Evolutionary conservation across 2,329 filamentous ascomycete genomes (phyloP).

Genomic region (Cercospora zeae-maydis): DNA sequence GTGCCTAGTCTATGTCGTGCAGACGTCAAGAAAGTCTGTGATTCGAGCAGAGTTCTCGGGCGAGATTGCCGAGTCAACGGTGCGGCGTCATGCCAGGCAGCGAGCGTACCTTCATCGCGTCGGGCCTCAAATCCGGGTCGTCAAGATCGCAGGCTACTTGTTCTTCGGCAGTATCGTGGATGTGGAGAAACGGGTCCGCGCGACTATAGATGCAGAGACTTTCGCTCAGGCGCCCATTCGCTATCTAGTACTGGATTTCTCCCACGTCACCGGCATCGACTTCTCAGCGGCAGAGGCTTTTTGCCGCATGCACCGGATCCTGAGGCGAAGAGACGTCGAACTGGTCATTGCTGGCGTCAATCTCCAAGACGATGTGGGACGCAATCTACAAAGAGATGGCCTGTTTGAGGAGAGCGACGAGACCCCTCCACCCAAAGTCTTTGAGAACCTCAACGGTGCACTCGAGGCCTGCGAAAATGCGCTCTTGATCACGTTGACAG

Average conservation of each 20-base stretch:
- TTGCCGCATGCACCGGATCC: conserved; percentile 80
- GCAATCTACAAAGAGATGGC: conserved; percentile 77
- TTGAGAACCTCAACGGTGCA: conserved; percentile 87
- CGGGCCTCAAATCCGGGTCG: conserved; percentile 81
- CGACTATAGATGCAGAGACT: conserved; percentile 74
- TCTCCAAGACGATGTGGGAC: conserved; percentile 69
- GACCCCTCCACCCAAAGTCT: conserved; percentile 56
- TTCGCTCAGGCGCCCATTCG: conserved; percentile 77
- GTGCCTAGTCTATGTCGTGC: conserved; percentile 84
- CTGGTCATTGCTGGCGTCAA: conserved; percentile 81
- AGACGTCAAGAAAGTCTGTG: conserved; percentile 84
- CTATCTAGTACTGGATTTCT: conserved; percentile 84
- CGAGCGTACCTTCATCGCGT: conserved; percentile 81
- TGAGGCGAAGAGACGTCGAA: conserved; percentile 71
- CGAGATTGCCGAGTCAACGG: conserved; percentile 84
- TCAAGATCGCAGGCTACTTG: conserved; percentile 90
- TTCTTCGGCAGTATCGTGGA: conserved; percentile 98
- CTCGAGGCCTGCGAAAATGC: conserved; percentile 95
- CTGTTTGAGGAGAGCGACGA: conserved; percentile 69
- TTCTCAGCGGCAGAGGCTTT: conserved; percentile 97
- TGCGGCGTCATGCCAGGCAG: conserved; percentile 84
- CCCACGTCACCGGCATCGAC: conserved; percentile 85
- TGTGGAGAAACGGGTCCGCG: conserved; percentile 83
- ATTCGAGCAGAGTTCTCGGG: conserved; percentile 89
- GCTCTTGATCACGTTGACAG: conserved; percentile 58